Conservation (phyloP, 1,284 basidiomycete genomes). For the Malassezia furfur region DNA sequence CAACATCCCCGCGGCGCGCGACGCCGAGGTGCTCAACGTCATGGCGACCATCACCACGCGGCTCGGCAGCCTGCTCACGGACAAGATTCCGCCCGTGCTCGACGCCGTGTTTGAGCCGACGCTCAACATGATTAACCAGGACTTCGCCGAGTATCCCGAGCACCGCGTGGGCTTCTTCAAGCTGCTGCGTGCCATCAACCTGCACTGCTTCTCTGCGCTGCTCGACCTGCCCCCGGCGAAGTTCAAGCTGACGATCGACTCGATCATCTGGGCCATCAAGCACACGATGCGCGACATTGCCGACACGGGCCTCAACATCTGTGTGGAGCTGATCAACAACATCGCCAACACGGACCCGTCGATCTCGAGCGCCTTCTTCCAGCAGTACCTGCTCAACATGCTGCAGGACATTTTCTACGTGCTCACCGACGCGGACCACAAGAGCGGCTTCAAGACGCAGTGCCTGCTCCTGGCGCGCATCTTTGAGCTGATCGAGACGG, state of each 20-base stretch:
- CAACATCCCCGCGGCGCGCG: conserved; percentile 84
- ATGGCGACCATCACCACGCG: conserved; percentile 83
- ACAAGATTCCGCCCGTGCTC: conserved; percentile 89
- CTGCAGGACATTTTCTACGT: conserved; percentile 96
- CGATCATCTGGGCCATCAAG: conserved; percentile 98
- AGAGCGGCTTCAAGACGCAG: conserved; percentile 59
- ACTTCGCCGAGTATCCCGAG: conserved; percentile 95
- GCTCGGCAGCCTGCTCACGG: conserved; percentile 56
- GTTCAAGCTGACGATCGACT: conserved; percentile 98
- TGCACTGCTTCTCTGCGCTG: conserved; percentile 92
- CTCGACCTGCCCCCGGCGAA: conserved; percentile 76
- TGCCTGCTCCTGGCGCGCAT: conserved; percentile 63
- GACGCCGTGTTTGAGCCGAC: conserved; percentile 98
- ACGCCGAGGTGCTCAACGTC: conserved; percentile 94
- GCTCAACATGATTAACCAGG: conserved; percentile 96
- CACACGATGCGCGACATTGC: conserved; percentile 99
- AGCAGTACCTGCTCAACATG: conserved; percentile 83
- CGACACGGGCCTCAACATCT: conserved; percentile 73
- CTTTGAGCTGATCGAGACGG: conserved; percentile 83
- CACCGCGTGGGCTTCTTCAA: conserved; percentile 97
- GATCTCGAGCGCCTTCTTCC: conserved; percentile 74
- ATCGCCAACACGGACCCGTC: conserved; percentile 71
- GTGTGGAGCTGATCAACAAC: conserved; percentile 89
- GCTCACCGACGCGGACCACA: conserved; percentile 94
- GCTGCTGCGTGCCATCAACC: conserved; percentile 81